Evolutionary conservation across 768 basidiomycete species (phyloP), one percentile per base, ranked within the genome.

Genomic region (Amanita subjunquillea): DNA sequence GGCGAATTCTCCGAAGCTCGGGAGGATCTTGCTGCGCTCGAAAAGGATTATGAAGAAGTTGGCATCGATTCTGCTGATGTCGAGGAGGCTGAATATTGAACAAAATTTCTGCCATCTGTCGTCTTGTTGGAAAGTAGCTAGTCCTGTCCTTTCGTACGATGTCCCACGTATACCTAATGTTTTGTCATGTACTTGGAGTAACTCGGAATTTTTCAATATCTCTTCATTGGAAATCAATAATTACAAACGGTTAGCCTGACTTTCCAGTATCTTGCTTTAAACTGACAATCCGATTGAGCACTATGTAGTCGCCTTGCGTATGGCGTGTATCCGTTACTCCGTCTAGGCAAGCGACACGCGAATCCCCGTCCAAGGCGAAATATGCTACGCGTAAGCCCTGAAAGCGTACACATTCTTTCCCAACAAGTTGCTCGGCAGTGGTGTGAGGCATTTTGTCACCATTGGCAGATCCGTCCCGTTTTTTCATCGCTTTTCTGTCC

Each of bases 1-100:
- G 95, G 95, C 69, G 95, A 98, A 72, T 97, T 97, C 73, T 93
- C 91, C 44, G 94, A 96, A 72, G 95, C 95, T 43, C 87, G 94
- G 60, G 95, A 98, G 68, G 95, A 98, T 72, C 83, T 98, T 56
- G 95, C 95, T 40, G 95, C 95, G 6, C 81, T 98, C 54, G 94
- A 97, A 73, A 94, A 90, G 67, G 91, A 92, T 67, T 92, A 91
- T 63, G 89, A 92, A 67, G 90, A 95, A 69, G 91, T 87, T 58
- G 85, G 85, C 54, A 83, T 76, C 45, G 86, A 87, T 67, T 85
- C 85, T 29, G 83, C 77, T 51, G 86, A 87, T 56, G 77, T 67
- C 57, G 86, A 86, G 64, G 85, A 85, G 63, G 78, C 43, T 25
- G 51, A 53, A 39, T 53, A 53, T 39, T 53, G 23, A 54, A 50